phyloP scores from a whole-genome alignment of 23 red algal genomes.

The Gracilariopsis chorda region DNA sequence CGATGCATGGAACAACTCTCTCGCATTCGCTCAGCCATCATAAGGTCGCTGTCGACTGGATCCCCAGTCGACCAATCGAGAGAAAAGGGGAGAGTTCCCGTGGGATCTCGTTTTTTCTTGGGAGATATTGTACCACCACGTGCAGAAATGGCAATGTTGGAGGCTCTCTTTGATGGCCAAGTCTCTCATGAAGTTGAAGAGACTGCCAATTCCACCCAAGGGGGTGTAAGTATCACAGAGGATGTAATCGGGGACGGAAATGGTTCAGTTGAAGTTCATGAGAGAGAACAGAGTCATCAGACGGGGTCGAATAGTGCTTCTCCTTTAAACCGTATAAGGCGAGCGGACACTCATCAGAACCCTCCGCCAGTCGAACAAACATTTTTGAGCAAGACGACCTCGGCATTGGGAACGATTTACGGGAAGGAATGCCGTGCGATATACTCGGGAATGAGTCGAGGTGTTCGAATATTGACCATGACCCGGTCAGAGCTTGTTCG shows the following conservation, averaged over 20 bases:
- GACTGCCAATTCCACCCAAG: conserved; percentile 45
- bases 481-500: conserved; percentile 50
- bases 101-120: background rate
- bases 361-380: background rate
- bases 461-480: conserved; percentile 41
- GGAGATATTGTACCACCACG: conserved; percentile 43
- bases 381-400: conserved; percentile 28
- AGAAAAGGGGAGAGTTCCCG: background rate
- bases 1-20: conserved; percentile 53
- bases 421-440: conserved; percentile 42
- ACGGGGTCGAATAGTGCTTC: conserved; percentile 32
- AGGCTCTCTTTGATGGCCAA: conserved; percentile 47
- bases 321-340: conserved; percentile 18
- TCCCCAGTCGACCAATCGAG: conserved; percentile 7
- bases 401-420: conserved; percentile 32
- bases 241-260: conserved; percentile 35
- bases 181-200: conserved; percentile 62
- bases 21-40: conserved; percentile 36
- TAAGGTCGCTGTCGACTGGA: conserved; percentile 41
- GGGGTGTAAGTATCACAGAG: conserved; percentile 45
- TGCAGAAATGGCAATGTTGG: conserved; percentile 40
- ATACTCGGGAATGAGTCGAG: conserved; percentile 31
- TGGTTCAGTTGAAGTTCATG: conserved; percentile 30
- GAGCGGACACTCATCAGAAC: background rate
- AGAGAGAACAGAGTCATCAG: conserved; percentile 46